Conservation (phyloP, 2,329 filamentous ascomycete genomes). For the Aureobasidium sp. region DNA sequence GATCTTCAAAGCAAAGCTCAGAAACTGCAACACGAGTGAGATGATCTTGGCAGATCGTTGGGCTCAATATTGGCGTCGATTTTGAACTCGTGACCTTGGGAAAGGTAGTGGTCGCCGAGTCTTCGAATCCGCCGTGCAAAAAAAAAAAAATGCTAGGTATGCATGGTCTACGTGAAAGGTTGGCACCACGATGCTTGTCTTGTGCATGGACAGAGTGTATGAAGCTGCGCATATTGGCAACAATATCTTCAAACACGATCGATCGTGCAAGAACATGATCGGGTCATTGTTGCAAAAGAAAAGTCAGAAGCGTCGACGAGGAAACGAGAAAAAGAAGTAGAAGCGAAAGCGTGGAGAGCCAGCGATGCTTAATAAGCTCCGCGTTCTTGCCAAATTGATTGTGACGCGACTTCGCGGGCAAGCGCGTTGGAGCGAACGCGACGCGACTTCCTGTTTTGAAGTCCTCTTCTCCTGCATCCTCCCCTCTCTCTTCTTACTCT, state of each 20-base stretch:
- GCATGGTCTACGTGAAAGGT: neutral
- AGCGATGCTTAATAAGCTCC: neutral
- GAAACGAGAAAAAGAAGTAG: slow-evolving; percentile 5
- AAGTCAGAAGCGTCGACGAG: neutral
- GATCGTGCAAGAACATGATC: neutral
- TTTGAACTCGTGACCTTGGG: slow-evolving; percentile 77
- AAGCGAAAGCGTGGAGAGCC: too few relatives aligned
- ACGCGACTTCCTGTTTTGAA: neutral
- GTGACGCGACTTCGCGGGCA: too few relatives aligned
- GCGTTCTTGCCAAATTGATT: too few relatives aligned
- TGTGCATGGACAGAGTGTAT: neutral
- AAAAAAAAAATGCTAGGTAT: neutral
- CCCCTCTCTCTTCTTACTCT: neutral
- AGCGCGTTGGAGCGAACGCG: too few relatives aligned
- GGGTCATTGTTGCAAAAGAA: neutral
- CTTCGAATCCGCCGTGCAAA: slow-evolving; percentile 74
- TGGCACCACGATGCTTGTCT: neutral
- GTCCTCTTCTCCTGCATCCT: neutral
- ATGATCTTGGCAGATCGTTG: slow-evolving; percentile 79
- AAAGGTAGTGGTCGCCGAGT: slow-evolving; percentile 59
- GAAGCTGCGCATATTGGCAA: slow-evolving; percentile 1
- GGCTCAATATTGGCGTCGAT: slow-evolving; percentile 68
- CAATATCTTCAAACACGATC: neutral
- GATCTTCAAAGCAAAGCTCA: slow-evolving; percentile 67
- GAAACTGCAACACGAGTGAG: slow-evolving; percentile 91